Base-by-base conservation (phyloP, 345 rosid species). In the Barbarea vulgaris region DNA sequence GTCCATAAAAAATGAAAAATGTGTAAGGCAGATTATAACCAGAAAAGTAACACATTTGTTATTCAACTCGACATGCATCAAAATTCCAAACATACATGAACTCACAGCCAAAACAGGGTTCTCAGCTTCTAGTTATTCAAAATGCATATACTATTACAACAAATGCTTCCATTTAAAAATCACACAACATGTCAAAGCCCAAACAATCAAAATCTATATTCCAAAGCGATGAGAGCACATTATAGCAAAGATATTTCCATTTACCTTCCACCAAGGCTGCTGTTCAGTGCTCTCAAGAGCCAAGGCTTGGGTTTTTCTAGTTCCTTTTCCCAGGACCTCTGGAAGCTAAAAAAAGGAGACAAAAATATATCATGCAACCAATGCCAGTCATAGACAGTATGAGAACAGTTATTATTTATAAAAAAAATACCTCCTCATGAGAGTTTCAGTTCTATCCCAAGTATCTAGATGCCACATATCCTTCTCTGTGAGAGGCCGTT, bases 201-300 rank as follows among this genome's bases (percentile, higher is more conserved):
- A 62, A 68, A 60, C 57, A 69, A 53, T 15, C 50, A 53, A 53
- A 13, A 24, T 41, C 67, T 11, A 61, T 41, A n/a, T 61, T 61
- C 15, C 17, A 14, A 41, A 62, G 30, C 51, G 24, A 60, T 39
- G 63, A 68, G 52, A 69, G 46, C 51, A 62, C 59, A 53, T 59
- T 65, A 18, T 47, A 47, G 41, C 52, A 53, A 60, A 60, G 25
- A 48, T 65, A 51, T 50, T 63, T 56, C 37, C 25, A 13, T 36
- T 77, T 84, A 92, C 99, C 97, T 87, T 85, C 91, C 93, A 37
- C 97, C 99, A 85, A 95, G 92, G 79, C 97, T 89, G 70, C 78
- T 78, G 81, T 75, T 77, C 76, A 95, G 73, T 64, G 96, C 93
- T 78, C 99, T 87, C 57, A 95, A 82, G 47, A 95, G 93, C 99